Evolutionary conservation across 768 basidiomycete species (phyloP).

Genomic region (Mycena alexandri): DNA sequence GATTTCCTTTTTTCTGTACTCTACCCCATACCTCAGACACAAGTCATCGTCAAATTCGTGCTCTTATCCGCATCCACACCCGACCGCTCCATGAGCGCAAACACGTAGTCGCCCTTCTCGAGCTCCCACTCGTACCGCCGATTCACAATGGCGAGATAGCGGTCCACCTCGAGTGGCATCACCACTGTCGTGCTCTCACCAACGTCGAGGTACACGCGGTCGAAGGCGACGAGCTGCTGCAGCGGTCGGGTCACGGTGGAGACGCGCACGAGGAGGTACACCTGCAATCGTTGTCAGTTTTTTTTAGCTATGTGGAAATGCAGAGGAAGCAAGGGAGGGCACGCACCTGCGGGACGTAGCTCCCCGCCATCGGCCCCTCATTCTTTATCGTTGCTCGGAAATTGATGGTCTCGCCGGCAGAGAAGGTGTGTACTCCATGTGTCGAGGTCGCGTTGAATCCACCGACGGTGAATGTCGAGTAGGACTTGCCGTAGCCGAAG

Average conservation of each 20-base stretch:
- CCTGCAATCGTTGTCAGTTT: conserved; percentile 17
- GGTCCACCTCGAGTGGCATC: conserved; percentile 42
- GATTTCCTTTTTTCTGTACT: too few relatives aligned
- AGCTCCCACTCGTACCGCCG: conserved; percentile 42
- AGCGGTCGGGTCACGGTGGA: conserved; percentile 38
- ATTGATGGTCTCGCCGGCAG: conserved; percentile 41
- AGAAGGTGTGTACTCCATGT: conserved; percentile 37
- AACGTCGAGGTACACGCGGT: conserved; percentile 40
- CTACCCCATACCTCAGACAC: conserved; percentile 30
- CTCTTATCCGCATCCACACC: conserved; percentile 36
- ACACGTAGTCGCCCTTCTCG: conserved; percentile 41
- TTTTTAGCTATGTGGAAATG: not conserved
- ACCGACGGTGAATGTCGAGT: conserved; percentile 38
- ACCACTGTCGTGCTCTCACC: conserved; percentile 37
- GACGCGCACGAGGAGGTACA: conserved; percentile 35
- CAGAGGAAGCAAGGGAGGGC: conserved; percentile 14
- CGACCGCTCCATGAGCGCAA: conserved; percentile 41
- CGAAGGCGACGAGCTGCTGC: conserved; percentile 44
- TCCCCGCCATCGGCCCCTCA: conserved; percentile 39
- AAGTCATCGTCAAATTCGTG: conserved; percentile 41
- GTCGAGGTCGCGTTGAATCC: conserved; percentile 38
- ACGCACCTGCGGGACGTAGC: conserved; percentile 41
- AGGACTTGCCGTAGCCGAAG: conserved; percentile 43
- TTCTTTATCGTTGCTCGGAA: conserved; percentile 41
- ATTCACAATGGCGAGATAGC: conserved; percentile 42